Base-by-base conservation (phyloP, 106 monocot genomes). In the Dioscorea dumetorum region DNA sequence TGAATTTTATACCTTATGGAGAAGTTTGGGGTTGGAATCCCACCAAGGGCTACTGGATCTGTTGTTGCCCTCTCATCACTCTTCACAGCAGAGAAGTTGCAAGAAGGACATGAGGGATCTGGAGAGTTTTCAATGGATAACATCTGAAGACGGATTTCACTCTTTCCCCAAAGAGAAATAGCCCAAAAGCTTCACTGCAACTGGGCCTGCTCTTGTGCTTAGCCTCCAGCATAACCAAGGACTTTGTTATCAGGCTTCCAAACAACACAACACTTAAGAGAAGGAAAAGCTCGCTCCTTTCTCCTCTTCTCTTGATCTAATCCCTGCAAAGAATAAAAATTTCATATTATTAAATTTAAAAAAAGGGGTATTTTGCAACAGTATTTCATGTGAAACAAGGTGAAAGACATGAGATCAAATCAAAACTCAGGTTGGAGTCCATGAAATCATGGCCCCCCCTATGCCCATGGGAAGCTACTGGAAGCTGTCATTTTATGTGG, bases 131-230 rank as follows among this genome's bases (percentile, higher is more conserved):
- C 90, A 83, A 63, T 61, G 78, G 94, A 88, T 80, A 91, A 91
- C 94, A 94, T 94, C 85, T 88, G 90, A 88, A 76, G 75, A 88
- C 33, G 73, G 35, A 67, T 79, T 84, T 74, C 90, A 70, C 79
- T 68, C 18, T 70, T 73, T 60, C 72, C 24, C 67, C 70, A 19
- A 50, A 60, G 33, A 67, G 52, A 48, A 66, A 41, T 71, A 77
- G 82, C 90, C 83, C 90, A 80, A 80, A 72, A 81, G 87, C 81
- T 84, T 52, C 64, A 65, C 73, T 77, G 77, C 81, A 68, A 75
- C 71, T 81, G 85, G 81, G 79, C 76, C 71, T 81, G 62, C 69
- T 75, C 76, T 70, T 81, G 48, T 76, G 22, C 77, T 79, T 88
- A 71, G 78, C 48, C 54, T 81, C 80, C 85, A 95, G 91, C 87